Evolutionary conservation across 805 yeast genomes (phyloP).

Genomic region (Candida parachauliodes): DNA sequence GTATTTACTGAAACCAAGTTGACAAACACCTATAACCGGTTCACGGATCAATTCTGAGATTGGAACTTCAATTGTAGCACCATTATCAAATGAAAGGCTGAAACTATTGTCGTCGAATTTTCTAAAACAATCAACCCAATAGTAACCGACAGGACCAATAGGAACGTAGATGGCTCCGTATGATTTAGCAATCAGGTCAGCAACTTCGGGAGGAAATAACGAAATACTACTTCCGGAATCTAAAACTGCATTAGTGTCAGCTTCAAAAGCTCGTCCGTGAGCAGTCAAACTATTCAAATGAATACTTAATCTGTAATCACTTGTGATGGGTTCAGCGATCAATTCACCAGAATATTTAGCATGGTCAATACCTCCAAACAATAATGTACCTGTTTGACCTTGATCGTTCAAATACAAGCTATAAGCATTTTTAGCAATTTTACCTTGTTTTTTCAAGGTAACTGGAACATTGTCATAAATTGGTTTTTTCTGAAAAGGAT

Average conservation of each 20-base stretch:
- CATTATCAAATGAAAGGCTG: slow-evolving; percentile 5
- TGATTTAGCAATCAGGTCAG: background rate
- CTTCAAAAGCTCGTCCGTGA: slow-evolving; percentile 14
- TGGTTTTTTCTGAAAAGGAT: slow-evolving; percentile 18
- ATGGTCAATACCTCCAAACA: slow-evolving; percentile 33
- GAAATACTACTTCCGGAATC: slow-evolving; percentile 36
- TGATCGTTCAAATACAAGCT: slow-evolving; percentile 30
- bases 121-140: too few species aligned
- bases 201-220: slow-evolving; percentile 39
- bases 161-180: too few species aligned
- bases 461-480: slow-evolving; percentile 31
- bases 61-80: slow-evolving; percentile 44
- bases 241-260: slow-evolving; percentile 21
- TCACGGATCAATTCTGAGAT: slow-evolving; percentile 21
- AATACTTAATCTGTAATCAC: slow-evolving; percentile 28
- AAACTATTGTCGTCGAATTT: too few species aligned
- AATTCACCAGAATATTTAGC: slow-evolving; percentile 24
- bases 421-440: slow-evolving; percentile 32
- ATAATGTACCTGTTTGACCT: slow-evolving; percentile 21
- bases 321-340: slow-evolving; percentile 3
- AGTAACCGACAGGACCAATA: too few species aligned
- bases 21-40: slow-evolving; percentile 23
- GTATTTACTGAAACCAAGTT: slow-evolving; percentile 13
- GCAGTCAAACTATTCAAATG: slow-evolving; percentile 38
- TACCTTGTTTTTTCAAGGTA: slow-evolving; percentile 29